These are phyloP conservation scores for Fusarium floridanum DNA, from an alignment of 2,329 filamentous ascomycete species.

Conservation along the genomic window DNA sequence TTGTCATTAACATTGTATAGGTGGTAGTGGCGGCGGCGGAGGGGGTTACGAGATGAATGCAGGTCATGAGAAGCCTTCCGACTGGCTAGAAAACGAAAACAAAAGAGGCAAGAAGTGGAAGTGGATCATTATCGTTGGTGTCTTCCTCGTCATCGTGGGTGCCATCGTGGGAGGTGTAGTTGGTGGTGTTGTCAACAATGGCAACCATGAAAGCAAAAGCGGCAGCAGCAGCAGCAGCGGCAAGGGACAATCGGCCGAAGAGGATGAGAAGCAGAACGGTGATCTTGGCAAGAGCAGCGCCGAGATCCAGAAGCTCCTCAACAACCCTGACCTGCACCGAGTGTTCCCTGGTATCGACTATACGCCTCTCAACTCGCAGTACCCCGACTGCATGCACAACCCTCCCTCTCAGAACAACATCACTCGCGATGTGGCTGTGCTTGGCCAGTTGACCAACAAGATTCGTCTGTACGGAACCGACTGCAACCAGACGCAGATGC, in stretches of 20 bases:
- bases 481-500: constrained; percentile 97
- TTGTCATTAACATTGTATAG: constrained; percentile 29
- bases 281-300: constrained; percentile 80
- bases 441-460: constrained; percentile 89
- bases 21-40: constrained; percentile 38
- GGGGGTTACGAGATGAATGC: constrained; percentile 49
- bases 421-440: constrained; percentile 89
- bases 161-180: constrained; percentile 81
- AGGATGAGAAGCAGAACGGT: constrained; percentile 73
- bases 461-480: constrained; percentile 94
- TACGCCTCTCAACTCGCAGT: constrained; percentile 91
- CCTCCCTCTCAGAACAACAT: constrained; percentile 94
- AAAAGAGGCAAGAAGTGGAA: constrained; percentile 74
- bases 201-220: constrained; percentile 17
- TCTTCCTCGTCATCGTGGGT: constrained; percentile 75
- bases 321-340: constrained; percentile 86
- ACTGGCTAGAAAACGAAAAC: constrained; percentile 72
- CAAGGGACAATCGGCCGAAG: constrained; percentile 64
- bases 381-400: constrained; percentile 81
- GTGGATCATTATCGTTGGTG: constrained; percentile 74
- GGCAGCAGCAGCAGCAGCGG: constrained; percentile 23
- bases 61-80: constrained; percentile 72
- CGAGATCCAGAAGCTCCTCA: constrained; percentile 85
- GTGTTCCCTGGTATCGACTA: constrained; percentile 97
- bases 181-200: constrained; percentile 75